Conservation (phyloP, 1,284 basidiomycete species). For the Ganoderma lingzhi region DNA sequence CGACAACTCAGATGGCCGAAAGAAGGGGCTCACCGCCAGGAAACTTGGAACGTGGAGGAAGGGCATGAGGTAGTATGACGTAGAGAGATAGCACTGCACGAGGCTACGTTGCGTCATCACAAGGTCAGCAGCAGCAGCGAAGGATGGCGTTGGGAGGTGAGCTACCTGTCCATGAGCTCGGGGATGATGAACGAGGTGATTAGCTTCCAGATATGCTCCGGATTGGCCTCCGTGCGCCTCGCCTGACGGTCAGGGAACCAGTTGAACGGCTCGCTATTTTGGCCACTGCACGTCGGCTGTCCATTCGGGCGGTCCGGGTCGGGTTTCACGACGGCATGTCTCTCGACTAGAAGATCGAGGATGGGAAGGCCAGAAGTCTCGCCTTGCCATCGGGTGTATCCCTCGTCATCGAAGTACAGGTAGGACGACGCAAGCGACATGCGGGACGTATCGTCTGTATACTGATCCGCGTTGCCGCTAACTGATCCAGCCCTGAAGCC, state of each 20-base stretch:
- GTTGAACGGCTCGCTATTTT: constrained; percentile 47
- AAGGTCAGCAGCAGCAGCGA: neutral
- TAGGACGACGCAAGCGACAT: constrained; percentile 77
- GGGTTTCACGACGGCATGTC: constrained; percentile 46
- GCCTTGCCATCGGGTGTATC: constrained; percentile 86
- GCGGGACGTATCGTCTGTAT: constrained; percentile 63
- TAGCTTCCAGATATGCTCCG: constrained; percentile 76
- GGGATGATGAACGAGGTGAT: constrained; percentile 82
- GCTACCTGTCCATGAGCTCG: constrained; percentile 89
- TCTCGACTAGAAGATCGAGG: constrained; percentile 81
- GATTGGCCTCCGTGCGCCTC: constrained; percentile 79
- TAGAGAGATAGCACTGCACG: constrained; percentile 85
- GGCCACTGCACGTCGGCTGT: constrained; percentile 34
- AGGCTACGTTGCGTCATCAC: constrained; percentile 54
- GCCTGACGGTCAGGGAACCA: constrained; percentile 86
- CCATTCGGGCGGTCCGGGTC: constrained; percentile 42
- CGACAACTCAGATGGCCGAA: constrained; percentile 14
- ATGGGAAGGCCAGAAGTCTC: constrained; percentile 90
- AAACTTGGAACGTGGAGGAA: constrained; percentile 92
- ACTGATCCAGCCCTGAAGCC: constrained; percentile 26
- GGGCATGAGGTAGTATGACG: constrained; percentile 90
- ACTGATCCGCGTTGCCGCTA: constrained; percentile 47
- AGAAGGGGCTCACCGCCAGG: constrained; percentile 64
- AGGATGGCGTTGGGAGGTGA: neutral
- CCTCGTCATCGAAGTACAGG: constrained; percentile 84